Conservation (phyloP, 108 stramenopile species). For the Skeletonema menzelii region DNA sequence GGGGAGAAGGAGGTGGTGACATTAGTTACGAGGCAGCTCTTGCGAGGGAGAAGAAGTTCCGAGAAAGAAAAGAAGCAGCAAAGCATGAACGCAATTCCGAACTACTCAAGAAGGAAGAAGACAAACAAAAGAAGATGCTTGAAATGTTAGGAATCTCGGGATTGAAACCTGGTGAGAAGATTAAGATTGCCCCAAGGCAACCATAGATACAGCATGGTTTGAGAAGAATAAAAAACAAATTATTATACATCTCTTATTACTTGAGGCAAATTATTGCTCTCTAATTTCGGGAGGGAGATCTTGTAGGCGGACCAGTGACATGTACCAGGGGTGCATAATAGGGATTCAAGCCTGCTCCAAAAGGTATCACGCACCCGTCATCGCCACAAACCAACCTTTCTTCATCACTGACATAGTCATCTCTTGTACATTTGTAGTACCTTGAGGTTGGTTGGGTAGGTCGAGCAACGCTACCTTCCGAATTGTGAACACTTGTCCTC, state of each 20-base stretch:
- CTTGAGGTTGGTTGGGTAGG: slow-evolving; percentile 44
- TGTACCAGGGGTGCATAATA: slow-evolving; percentile 42
- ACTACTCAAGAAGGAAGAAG: slow-evolving; percentile 62
- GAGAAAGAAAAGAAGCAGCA: slow-evolving; percentile 45
- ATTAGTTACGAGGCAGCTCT: slow-evolving; percentile 52
- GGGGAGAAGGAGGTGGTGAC: slow-evolving; percentile 30
- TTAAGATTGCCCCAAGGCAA: slow-evolving; percentile 52
- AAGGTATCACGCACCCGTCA: slow-evolving; percentile 21
- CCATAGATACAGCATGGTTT: not conserved
- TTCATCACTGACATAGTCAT: slow-evolving; percentile 43
- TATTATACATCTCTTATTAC: not conserved
- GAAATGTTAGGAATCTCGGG: slow-evolving; percentile 64
- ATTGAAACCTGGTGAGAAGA: slow-evolving; percentile 70
- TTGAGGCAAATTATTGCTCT: not conserved
- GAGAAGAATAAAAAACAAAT: not conserved
- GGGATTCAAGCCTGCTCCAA: slow-evolving; percentile 40
- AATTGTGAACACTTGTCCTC: slow-evolving; percentile 64
- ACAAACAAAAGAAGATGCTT: slow-evolving; percentile 67
- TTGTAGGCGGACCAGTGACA: slow-evolving; percentile 32
- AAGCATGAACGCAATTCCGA: slow-evolving; percentile 42
- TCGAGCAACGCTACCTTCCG: slow-evolving; percentile 64
- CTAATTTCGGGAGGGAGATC: slow-evolving; percentile 4
- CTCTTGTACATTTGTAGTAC: slow-evolving; percentile 44
- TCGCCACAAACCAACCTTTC: slow-evolving; percentile 33
- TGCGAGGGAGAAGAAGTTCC: slow-evolving; percentile 35